phyloP scores from a whole-genome alignment of 2,329 filamentous ascomycete species.

The Huntiella decipiens region DNA sequence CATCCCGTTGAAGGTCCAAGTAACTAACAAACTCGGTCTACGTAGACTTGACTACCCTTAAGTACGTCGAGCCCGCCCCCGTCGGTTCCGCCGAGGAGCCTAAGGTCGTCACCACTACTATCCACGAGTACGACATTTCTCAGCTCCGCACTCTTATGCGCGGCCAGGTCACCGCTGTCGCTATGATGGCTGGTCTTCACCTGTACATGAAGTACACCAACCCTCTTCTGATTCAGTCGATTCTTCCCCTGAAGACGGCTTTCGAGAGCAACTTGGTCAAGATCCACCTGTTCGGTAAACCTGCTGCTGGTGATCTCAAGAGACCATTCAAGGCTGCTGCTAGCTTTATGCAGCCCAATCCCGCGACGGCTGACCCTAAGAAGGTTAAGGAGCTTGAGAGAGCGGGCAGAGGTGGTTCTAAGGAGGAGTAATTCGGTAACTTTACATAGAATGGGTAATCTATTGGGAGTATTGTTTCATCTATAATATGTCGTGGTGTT shows the following conservation, averaged over 20 bases:
- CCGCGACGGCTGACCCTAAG: constrained; percentile 81
- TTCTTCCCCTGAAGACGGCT: constrained; percentile 90
- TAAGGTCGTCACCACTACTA: constrained; percentile 89
- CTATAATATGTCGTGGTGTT: neutral
- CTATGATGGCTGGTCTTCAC: constrained; percentile 98
- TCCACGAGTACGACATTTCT: constrained; percentile 80
- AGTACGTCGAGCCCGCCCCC: constrained; percentile 90
- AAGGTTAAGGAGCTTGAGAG: constrained; percentile 65
- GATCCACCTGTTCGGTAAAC: constrained; percentile 77
- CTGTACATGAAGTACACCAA: constrained; percentile 99
- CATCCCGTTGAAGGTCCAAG: neutral
- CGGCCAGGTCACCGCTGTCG: constrained; percentile 83
- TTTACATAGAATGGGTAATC: too few relatives aligned
- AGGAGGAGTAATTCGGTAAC: constrained; percentile 41
- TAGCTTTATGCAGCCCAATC: constrained; percentile 63
- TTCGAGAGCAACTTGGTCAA: constrained; percentile 93
- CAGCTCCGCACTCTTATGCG: constrained; percentile 75
- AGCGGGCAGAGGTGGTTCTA: constrained; percentile 48
- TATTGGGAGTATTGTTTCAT: neutral
- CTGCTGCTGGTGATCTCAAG: constrained; percentile 79
- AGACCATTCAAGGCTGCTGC: constrained; percentile 78
- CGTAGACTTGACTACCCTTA: constrained; percentile 83
- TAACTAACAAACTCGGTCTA: constrained; percentile 11
- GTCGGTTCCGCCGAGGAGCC: constrained; percentile 88
- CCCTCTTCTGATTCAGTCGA: constrained; percentile 93